Base-by-base conservation (phyloP, 2,329 filamentous ascomycete genomes). In the Pyricularia grisea region DNA sequence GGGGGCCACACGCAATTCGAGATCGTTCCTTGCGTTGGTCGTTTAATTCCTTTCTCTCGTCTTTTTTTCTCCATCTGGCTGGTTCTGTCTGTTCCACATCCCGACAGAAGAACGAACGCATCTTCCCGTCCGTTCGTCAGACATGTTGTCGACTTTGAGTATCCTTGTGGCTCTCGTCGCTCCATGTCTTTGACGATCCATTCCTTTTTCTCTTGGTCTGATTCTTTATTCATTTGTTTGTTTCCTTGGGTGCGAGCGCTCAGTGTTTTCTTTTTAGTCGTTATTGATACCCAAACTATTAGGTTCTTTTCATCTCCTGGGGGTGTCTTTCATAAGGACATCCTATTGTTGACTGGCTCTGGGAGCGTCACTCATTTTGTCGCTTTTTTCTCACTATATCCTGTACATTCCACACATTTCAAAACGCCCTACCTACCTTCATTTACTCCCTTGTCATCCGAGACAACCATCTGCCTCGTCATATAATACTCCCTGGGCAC, bases 91-190 rank as follows among this genome's bases (percentile, higher is more conserved):
- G 36, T 28, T 28, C 61, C 25, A 33, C 28, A 66, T 66, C 64
- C n/a, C 36, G 64, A 66, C n/a, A 66, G 64, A 66, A 55, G 12
- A 55, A 55, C 42, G 42, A 55, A 55, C 42, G 42, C 20, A 55
- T 55, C 42, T 55, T 55, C 42, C 42, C 42, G 42, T 55, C 42
- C 42, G 12, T 33, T 50, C 50, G 50, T 68, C 66, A 33, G 66
- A 33, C 50, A 68, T 68, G 66, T 68, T n/a, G 66, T 68, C 28
- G 66, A 63, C 27, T 30, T 55, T 28, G 28, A 31, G 25, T 14
- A 28, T 68, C 55, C n/a, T 28, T 63, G 66, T 68, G 66, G 66
- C 31, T 61, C 23, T 68, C 66, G 50, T 61, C 50, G 50, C n/a
- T 61, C 55, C 23, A 36, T 20, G 27, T 31, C 28, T 68, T 63